Evolutionary conservation across 495 filamentous ascomycete genomes (phyloP).

Genomic region (Aeminium ludgeri): DNA sequence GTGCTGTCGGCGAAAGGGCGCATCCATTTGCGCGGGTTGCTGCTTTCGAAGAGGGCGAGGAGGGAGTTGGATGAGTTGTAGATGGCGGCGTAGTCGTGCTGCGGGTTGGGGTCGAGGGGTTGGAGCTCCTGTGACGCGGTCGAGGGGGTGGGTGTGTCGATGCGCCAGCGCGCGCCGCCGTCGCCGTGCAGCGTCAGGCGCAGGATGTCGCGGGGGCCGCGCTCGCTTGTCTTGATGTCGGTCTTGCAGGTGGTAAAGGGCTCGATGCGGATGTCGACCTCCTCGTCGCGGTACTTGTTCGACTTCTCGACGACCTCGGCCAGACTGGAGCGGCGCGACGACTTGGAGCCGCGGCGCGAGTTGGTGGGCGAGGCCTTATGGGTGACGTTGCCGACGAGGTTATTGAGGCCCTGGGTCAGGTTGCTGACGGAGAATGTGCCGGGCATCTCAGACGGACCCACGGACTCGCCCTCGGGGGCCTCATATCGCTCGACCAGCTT

Average conservation of each 20-base stretch:
- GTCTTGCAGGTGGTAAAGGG: conserved; percentile 43
- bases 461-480: conserved; percentile 24
- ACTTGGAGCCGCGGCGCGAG: conserved; percentile 1
- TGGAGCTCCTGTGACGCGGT: conserved; percentile 38
- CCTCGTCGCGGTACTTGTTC: conserved; percentile 37
- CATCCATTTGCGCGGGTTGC: conserved; percentile 70
- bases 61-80: conserved; percentile 46
- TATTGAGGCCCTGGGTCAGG: conserved; percentile 25
- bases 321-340: conserved; percentile 17
- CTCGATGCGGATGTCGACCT: conserved; percentile 37
- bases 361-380: neutral
- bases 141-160: conserved; percentile 42
- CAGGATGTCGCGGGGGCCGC: conserved; percentile 35
- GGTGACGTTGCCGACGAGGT: conserved; percentile 11
- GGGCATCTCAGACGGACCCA: conserved; percentile 18
- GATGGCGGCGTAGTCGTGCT: conserved; percentile 50
- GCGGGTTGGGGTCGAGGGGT: conserved; percentile 37
- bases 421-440: conserved; percentile 23
- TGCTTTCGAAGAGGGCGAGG: conserved; percentile 62
- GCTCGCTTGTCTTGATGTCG: conserved; percentile 31
- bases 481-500: conserved; percentile 59
- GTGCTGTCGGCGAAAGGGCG: conserved; percentile 44
- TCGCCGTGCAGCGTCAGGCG: conserved; percentile 46
- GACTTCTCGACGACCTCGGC: conserved; percentile 33
- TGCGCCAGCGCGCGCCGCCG: conserved; percentile 38